These are phyloP conservation scores for Acer campestre DNA, from an alignment of 345 rosid genomes.

Conservation along the genomic window DNA sequence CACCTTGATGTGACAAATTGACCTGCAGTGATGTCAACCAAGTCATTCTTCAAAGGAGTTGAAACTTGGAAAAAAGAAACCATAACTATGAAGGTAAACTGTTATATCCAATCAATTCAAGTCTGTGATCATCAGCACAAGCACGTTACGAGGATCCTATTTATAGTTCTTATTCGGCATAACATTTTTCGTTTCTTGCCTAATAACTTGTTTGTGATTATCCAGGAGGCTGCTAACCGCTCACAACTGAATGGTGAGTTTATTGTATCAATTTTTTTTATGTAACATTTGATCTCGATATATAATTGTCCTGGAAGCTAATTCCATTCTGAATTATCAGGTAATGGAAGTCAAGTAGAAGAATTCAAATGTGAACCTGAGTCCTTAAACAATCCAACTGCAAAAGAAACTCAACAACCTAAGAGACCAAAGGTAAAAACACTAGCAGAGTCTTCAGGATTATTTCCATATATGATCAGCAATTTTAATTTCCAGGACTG, in stretches of 20 bases:
- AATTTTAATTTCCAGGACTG: slow-evolving; percentile 2
- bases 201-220: slow-evolving; percentile 5
- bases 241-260: slow-evolving; percentile 31
- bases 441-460: neutral
- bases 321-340: slow-evolving; percentile 14
- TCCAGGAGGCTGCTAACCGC: slow-evolving; percentile 36
- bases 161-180: no score
- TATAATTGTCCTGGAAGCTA: neutral
- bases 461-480: neutral
- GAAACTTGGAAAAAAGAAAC: slow-evolving; percentile 59
- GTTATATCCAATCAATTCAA: neutral
- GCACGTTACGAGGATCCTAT: no score
- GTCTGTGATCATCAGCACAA: no score
- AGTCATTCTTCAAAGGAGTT: slow-evolving; percentile 51
- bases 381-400: slow-evolving; percentile 11
- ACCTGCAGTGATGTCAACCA: slow-evolving; percentile 41
- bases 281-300: neutral
- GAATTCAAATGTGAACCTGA: slow-evolving; percentile 29
- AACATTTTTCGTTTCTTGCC: neutral
- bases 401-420: slow-evolving; percentile 11
- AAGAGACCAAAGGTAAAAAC: slow-evolving; percentile 29
- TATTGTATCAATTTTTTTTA: neutral
- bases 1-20: neutral
- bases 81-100: slow-evolving; percentile 30
- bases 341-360: slow-evolving; percentile 16